Percentiles rank a stretch among this genome's conserved stretches.
Evolutionary conservation across 208 protist species (phyloP).

Genomic region (Leptomonas seymouri): DNA sequence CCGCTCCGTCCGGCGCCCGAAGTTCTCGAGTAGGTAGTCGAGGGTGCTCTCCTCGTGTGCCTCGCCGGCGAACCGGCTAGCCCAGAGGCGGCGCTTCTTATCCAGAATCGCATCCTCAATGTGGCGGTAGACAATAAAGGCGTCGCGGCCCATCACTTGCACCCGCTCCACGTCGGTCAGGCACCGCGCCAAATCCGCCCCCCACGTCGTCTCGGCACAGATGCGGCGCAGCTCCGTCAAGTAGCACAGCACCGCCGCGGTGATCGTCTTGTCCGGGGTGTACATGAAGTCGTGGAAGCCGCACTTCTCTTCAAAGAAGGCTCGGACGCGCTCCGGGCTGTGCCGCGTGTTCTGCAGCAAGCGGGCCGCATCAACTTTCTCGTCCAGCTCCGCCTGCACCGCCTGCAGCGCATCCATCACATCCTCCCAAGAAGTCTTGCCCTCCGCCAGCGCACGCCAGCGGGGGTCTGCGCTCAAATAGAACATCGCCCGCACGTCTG

Average conservation of each 20-base stretch:
- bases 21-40: slow-evolving; percentile 92
- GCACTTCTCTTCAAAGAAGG: slow-evolving; percentile 91
- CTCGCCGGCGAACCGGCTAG: slow-evolving; percentile 80
- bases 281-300: slow-evolving; percentile 91
- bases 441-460: slow-evolving; percentile 37
- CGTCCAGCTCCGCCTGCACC: slow-evolving; percentile 54
- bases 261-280: slow-evolving; percentile 86
- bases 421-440: slow-evolving; percentile 58
- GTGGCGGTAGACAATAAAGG: slow-evolving; percentile 75
- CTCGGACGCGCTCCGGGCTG: slow-evolving; percentile 66
- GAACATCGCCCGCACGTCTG: slow-evolving; percentile 78
- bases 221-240: slow-evolving; percentile 75
- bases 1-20: slow-evolving; percentile 76
- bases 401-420: slow-evolving; percentile 55
- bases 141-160: slow-evolving; percentile 72
- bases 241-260: slow-evolving; percentile 78
- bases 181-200: slow-evolving; percentile 52
- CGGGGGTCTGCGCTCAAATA: slow-evolving; percentile 66
- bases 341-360: slow-evolving; percentile 84
- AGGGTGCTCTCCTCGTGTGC: slow-evolving; percentile 86
- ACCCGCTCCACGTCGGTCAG: slow-evolving; percentile 74
- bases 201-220: slow-evolving; percentile 78
- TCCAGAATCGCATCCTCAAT: slow-evolving; percentile 87
- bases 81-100: slow-evolving; percentile 81
- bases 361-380: slow-evolving; percentile 82